Base-by-base conservation (phyloP, 768 basidiomycete species). In the Phylloporus rhodoxanthus region DNA sequence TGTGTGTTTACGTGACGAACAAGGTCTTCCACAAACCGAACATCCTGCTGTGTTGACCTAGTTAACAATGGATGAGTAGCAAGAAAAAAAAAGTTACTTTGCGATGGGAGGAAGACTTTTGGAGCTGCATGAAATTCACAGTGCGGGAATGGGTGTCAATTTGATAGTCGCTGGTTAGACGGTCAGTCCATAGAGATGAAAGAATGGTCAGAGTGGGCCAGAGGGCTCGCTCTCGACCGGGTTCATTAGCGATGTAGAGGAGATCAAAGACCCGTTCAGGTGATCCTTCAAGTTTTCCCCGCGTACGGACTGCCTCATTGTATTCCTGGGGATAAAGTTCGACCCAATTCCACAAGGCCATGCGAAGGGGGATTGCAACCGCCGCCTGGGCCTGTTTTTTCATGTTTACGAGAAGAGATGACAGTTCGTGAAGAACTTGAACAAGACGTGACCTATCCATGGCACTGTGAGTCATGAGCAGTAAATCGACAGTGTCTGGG, bases 261-360 rank as follows among this genome's bases (percentile, higher is more conserved):
- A 86, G 65, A 66, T 96, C 93, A 60, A 91, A 95, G 3, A 94
- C 79, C 8, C 87, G 80, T 62, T 96, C 91, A 1, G 91, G 85
- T 0, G 83, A 81, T 37, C 87, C 89, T 51, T 95, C 93, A 11
- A 88, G 72, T 32, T 71, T 75, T 25, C 83, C 80, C 39, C 83
- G 75, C 3, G 74, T 71, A 9, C 77, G 73, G 32, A 91, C 75
- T 5, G 80, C 75, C 7, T 90, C 83, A 46, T 84, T 84, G 64
- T 83, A 95, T 62, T 96, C 89, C 5, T 72, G 69, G 0, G 89
- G 85, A 59, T 84, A 87, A 20, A 79, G 72, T 26, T 86, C 82
- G 28, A 94, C 82, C 91, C 91, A 95, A 54, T 86, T 91, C 91
- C 92, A 94, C 23, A 95, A 72, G 1, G 88, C 89, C 25, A 78